These are phyloP conservation scores for Mucor saturninus DNA, from an alignment of 371 early-diverging fungal species.

Conservation along the genomic window DNA sequence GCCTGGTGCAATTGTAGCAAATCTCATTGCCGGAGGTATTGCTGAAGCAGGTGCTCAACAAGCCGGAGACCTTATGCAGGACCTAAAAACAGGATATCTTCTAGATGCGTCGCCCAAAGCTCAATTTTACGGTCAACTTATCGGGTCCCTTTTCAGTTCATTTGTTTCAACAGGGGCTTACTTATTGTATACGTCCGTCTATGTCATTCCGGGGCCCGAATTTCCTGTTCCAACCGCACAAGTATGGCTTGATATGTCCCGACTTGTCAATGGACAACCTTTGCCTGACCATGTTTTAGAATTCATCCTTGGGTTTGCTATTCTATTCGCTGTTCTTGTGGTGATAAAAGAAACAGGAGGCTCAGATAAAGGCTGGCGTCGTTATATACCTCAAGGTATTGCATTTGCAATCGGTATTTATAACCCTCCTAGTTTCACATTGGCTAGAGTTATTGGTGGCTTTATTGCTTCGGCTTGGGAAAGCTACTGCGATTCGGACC, in stretches of 20 bases:
- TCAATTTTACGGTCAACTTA: slow-evolving; percentile 85
- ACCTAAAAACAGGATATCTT: slow-evolving; percentile 86
- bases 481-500: slow-evolving; percentile 40
- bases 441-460: slow-evolving; percentile 80
- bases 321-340: slow-evolving; percentile 63
- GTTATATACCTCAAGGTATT: slow-evolving; percentile 73
- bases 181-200: slow-evolving; percentile 71
- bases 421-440: slow-evolving; percentile 80
- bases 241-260: slow-evolving; percentile 83
- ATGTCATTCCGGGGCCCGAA: slow-evolving; percentile 73
- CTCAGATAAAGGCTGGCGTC: slow-evolving; percentile 33
- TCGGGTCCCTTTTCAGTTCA: slow-evolving; percentile 74
- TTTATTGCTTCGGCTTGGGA: slow-evolving; percentile 54
- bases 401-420: slow-evolving; percentile 89
- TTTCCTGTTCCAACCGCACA: slow-evolving; percentile 82
- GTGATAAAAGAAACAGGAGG: slow-evolving; percentile 43
- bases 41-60: slow-evolving; percentile 80
- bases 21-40: slow-evolving; percentile 85
- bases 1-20: slow-evolving; percentile 76
- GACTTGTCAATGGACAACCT: slow-evolving; percentile 79
- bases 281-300: slow-evolving; percentile 67
- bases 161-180: slow-evolving; percentile 64
- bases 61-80: slow-evolving; percentile 86
- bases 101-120: slow-evolving; percentile 83
- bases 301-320: slow-evolving; percentile 63